Evolutionary conservation across 2,329 filamentous ascomycete genomes (phyloP).

Genomic region (Xylariaceae sp.): DNA sequence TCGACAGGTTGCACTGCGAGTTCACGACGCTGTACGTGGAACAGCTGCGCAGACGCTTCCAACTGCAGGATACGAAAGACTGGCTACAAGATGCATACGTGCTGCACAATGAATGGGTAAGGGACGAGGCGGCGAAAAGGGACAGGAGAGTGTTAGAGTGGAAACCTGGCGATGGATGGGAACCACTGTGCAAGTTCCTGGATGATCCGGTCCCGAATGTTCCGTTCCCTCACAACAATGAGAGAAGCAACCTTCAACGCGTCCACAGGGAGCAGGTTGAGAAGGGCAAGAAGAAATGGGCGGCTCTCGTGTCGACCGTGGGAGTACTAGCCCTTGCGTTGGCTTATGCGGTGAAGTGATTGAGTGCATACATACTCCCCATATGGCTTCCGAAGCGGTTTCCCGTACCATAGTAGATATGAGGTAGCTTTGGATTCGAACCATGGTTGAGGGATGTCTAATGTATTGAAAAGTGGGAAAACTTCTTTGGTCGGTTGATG

Average conservation of each 20-base stretch:
- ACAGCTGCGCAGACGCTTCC: neutral
- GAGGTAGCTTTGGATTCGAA: too few species aligned
- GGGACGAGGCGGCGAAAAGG: slow-evolving; percentile 25
- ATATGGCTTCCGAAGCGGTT: too few species aligned
- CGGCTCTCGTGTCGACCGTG: neutral
- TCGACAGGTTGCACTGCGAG: slow-evolving; percentile 23
- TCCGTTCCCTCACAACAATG: slow-evolving; percentile 31
- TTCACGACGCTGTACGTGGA: slow-evolving; percentile 3
- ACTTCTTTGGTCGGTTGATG: too few species aligned
- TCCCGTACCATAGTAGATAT: too few species aligned
- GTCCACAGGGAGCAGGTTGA: neutral
- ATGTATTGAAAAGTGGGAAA: too few species aligned
- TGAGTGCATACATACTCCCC: too few species aligned
- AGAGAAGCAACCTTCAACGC: slow-evolving; percentile 15
- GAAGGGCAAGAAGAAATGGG: neutral
- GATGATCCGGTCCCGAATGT: slow-evolving; percentile 29
- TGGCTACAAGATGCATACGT: slow-evolving; percentile 11
- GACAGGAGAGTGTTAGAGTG: slow-evolving; percentile 25
- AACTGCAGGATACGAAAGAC: neutral
- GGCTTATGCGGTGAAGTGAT: too few species aligned
- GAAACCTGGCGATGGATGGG: slow-evolving; percentile 37
- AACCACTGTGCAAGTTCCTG: slow-evolving; percentile 37
- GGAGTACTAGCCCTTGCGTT: neutral
- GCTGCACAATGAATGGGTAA: slow-evolving; percentile 20
- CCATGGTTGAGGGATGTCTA: too few species aligned